These are phyloP conservation scores for Yarrowia osloensis DNA, from an alignment of 805 yeast species.

Conservation along the genomic window DNA sequence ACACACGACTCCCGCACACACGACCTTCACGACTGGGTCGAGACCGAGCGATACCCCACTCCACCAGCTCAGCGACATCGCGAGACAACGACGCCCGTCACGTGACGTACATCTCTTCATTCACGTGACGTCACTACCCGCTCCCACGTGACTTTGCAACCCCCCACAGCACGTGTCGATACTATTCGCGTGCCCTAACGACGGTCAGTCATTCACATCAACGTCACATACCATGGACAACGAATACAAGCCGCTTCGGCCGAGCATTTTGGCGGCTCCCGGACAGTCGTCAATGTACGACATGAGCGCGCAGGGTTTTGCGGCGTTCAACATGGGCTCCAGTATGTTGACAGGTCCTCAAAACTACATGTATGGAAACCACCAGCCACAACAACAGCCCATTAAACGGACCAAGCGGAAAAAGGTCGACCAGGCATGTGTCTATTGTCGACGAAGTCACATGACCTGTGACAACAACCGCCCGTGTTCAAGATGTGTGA, in stretches of 20 bases:
- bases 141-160: not conserved
- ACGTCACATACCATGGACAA: not conserved
- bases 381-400: conserved; percentile 3
- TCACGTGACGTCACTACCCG: not conserved
- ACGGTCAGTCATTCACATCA: not conserved
- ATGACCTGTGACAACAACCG: conserved; percentile 82
- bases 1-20: not conserved
- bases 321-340: conserved; percentile 6
- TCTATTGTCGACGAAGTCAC: conserved; percentile 89
- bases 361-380: conserved; percentile 3
- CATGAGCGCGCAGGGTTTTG: conserved; percentile 23
- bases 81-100: not conserved
- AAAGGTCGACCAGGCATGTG: conserved; percentile 58
- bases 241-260: conserved; percentile 22
- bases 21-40: not conserved
- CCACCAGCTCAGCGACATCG: not conserved
- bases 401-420: conserved; percentile 15
- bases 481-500: conserved; percentile 80
- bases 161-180: not conserved
- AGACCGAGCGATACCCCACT: not conserved
- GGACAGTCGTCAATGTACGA: conserved; percentile 29
- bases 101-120: not conserved
- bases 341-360: conserved; percentile 1
- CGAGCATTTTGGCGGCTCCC: conserved; percentile 26
- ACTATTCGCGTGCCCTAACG: no score